A percentile compares a stretch with the other conserved stretches of the same genome.
Evolutionary conservation across 2,329 filamentous ascomycete genomes (phyloP).

Genomic region (Monascus ruber): DNA sequence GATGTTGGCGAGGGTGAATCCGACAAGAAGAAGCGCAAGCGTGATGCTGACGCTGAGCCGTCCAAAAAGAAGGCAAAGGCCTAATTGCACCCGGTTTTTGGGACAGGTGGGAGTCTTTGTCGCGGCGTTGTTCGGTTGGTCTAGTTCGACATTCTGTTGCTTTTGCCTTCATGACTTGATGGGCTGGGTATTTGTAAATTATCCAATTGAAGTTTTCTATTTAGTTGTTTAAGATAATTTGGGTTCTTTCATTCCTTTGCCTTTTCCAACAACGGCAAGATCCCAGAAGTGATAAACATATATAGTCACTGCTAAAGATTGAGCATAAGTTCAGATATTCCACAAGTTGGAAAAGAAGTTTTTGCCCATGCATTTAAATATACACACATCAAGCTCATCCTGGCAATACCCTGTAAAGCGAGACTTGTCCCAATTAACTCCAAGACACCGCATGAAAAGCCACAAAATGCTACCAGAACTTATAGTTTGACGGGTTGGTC

Average conservation of each 20-base stretch:
- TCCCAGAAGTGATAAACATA: too few species aligned
- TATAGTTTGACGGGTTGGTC: conserved; percentile 34
- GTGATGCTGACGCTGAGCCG: conserved; percentile 30
- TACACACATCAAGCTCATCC: not conserved
- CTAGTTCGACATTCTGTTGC: conserved; percentile 15
- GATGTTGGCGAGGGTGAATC: conserved; percentile 22
- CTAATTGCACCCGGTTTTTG: conserved; percentile 22
- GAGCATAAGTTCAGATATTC: conserved; percentile 2
- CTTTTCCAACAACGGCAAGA: not conserved
- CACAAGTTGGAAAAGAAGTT: conserved; percentile 3
- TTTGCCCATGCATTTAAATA: too few species aligned
- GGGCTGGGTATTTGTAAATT: conserved; percentile 30
- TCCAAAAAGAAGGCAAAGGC: conserved; percentile 36
- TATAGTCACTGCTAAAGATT: too few species aligned
- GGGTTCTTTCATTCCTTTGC: not conserved
- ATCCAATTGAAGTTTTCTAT: conserved; percentile 21
- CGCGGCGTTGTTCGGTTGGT: conserved; percentile 27
- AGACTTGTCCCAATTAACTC: conserved; percentile 15
- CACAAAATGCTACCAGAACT: conserved; percentile 32
- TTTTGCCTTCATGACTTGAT: conserved; percentile 21
- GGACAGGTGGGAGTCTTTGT: conserved; percentile 26
- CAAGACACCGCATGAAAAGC: conserved; percentile 17
- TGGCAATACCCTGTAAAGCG: not conserved
- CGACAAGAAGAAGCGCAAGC: conserved; percentile 41
- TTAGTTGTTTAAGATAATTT: conserved; percentile 7